A percentile compares a stretch with the other conserved stretches of the same genome.
phyloP scores from a whole-genome alignment of 1,139 yeast genomes.

The Hyphopichia fennica region DNA sequence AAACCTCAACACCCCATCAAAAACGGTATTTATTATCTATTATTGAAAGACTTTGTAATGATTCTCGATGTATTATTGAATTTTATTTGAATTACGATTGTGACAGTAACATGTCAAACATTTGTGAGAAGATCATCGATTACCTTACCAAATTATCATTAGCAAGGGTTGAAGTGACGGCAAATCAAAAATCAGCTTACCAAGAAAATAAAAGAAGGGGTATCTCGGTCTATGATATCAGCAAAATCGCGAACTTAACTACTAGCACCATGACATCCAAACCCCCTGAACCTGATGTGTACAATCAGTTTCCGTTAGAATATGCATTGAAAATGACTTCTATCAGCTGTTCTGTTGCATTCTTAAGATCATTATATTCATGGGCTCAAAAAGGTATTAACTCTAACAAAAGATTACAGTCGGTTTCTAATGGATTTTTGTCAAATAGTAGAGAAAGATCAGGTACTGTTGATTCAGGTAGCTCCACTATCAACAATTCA shows the following conservation, averaged over 20 bases:
- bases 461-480: constrained; percentile 41
- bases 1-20: constrained; percentile 88
- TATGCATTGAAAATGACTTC: constrained; percentile 84
- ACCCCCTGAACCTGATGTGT: constrained; percentile 61
- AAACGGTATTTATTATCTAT: constrained; percentile 81
- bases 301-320: constrained; percentile 65
- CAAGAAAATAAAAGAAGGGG: constrained; percentile 61
- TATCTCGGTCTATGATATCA: constrained; percentile 72
- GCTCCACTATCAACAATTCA: constrained; percentile 27
- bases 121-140: constrained; percentile 80
- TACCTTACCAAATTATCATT: constrained; percentile 74
- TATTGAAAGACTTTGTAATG: constrained; percentile 77
- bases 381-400: constrained; percentile 82
- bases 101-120: constrained; percentile 77
- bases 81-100: constrained; percentile 95
- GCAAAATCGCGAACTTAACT: constrained; percentile 72
- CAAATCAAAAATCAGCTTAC: constrained; percentile 65
- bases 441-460: constrained; percentile 37
- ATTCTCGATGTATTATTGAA: constrained; percentile 89
- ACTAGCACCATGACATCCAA: constrained; percentile 64
- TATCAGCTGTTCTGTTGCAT: constrained; percentile 77
- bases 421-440: not conserved
- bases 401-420: constrained; percentile 4
- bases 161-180: constrained; percentile 69
- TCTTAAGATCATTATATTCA: constrained; percentile 73